Base-by-base conservation (phyloP, 2,329 filamentous ascomycete species). In the Moelleriella libera region DNA sequence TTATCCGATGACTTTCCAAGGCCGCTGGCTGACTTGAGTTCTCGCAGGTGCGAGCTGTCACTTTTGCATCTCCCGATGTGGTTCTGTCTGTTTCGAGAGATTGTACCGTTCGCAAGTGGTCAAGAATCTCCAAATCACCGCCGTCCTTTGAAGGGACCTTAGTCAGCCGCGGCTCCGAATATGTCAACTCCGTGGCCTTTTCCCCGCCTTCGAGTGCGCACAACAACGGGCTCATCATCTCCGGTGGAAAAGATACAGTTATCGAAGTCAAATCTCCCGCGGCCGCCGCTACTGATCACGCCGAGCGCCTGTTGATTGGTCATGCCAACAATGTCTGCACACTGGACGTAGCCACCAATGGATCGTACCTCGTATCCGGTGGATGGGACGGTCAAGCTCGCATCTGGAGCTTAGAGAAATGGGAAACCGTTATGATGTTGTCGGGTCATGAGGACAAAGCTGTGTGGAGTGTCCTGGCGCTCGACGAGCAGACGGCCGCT, bases 341-440 rank as follows among this genome's bases (percentile, higher is more conserved):
- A 7, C 68, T 98, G 43, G 87, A 94, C 57, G 82, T 87, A 12
- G 83, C 82, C 45, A 76, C 83, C 1, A 76, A 81, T 50, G 83
- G 82, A 2, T 76, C 69, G 43, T 86, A 80, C 62, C 73, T 97
- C 41, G 82, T 96, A 44, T 97, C 90, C 54, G 92, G 90, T 32
- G 86, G 89, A 57, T 98, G 92, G 92, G 92, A 98, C 64, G 79
- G 79, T 31, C 84, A 88, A 53, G 89, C 88, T 30, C 82, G 88
- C 47, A 69, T 97, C 46, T 98, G 92, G 92, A 76, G 74, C 52
- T 70, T 92, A n/a, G 78, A 78, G 41, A 88, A 83, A 54, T 96
- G 90, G 86, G 88, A 94, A 59, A 78, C 78, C 8, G 78, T 85
- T 53, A 67, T 80, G 10, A 60, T 83, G 44, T 71, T 98, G 14